phyloP scores from a whole-genome alignment of 208 protist genomes.

The Leishmania major region DNA sequence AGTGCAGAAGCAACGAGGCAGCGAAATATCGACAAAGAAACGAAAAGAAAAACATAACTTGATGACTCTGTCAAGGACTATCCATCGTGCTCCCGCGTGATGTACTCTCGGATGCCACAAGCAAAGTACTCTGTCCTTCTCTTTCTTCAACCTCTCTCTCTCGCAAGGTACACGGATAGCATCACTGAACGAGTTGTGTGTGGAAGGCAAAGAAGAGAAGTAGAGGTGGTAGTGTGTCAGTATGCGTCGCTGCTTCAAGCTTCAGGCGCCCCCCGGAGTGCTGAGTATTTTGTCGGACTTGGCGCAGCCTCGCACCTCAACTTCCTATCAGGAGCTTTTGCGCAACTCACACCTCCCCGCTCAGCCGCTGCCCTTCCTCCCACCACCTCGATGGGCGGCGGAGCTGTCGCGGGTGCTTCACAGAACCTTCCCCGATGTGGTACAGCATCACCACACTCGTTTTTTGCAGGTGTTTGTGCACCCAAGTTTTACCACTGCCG shows the following conservation, averaged over 20 bases:
- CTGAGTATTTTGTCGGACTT: constrained; percentile 31
- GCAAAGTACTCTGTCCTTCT: not conserved
- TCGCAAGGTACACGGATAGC: not conserved
- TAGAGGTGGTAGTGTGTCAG: not conserved
- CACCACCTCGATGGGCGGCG: constrained; percentile 82
- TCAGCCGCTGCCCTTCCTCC: constrained; percentile 68
- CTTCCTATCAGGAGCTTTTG: constrained; percentile 34
- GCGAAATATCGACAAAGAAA: not conserved
- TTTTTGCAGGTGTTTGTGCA: constrained; percentile 86
- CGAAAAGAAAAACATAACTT: not conserved
- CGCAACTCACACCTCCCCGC: constrained; percentile 36
- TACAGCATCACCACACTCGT: constrained; percentile 43
- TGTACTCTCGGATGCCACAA: not conserved
- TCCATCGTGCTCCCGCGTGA: not conserved
- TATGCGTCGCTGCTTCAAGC: constrained; percentile 16
- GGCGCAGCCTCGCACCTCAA: not conserved
- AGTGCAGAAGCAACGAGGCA: not conserved
- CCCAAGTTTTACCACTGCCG: constrained; percentile 75
- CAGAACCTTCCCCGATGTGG: constrained; percentile 67
- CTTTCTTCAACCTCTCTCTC: not conserved
- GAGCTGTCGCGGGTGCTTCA: constrained; percentile 72
- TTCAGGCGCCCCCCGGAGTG: constrained; percentile 7
- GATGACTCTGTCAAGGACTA: not conserved
- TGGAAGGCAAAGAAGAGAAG: not conserved
- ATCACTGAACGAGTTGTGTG: not conserved